Conservation (phyloP, 148 eudicot genomes). For the Rhododendron vialii region DNA sequence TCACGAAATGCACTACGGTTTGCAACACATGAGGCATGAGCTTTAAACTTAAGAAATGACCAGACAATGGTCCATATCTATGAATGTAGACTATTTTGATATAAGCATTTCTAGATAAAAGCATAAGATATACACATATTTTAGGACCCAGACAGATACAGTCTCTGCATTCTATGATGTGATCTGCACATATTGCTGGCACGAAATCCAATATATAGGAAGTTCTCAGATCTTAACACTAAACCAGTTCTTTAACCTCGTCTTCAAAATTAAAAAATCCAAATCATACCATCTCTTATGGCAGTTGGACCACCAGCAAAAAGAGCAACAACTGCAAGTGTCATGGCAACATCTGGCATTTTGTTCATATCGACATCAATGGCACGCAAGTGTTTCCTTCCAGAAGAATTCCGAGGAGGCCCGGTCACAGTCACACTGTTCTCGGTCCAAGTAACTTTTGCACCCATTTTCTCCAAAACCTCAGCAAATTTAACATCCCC, state of each 20-base stretch:
- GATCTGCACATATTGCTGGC: not conserved
- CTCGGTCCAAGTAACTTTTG: conserved; percentile 92
- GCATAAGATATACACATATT: not conserved
- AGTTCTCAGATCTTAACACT: not conserved
- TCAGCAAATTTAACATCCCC: conserved; percentile 97
- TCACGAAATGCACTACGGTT: not conserved
- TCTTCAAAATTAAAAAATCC: not conserved
- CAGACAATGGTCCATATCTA: not conserved
- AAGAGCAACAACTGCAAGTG: conserved; percentile 93
- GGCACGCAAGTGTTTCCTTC: conserved; percentile 71
- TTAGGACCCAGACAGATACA: not conserved
- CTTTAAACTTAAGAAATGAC: not conserved
- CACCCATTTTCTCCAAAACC: conserved; percentile 97
- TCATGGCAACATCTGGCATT: conserved; percentile 99
- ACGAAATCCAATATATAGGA: not conserved
- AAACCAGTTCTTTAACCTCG: not conserved
- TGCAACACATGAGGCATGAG: not conserved
- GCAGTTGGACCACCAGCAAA: conserved; percentile 94
- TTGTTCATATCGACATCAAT: conserved; percentile 98
- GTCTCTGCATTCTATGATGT: not conserved
- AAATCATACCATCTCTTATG: conserved; percentile 85
- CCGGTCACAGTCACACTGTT: conserved; percentile 91
- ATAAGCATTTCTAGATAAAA: not conserved
- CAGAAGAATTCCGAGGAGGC: conserved; percentile 66
- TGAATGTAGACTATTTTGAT: not conserved